Evolutionary conservation across 257 asterid genomes (phyloP).

Genomic region (Dorcoceras hygrometricum): DNA sequence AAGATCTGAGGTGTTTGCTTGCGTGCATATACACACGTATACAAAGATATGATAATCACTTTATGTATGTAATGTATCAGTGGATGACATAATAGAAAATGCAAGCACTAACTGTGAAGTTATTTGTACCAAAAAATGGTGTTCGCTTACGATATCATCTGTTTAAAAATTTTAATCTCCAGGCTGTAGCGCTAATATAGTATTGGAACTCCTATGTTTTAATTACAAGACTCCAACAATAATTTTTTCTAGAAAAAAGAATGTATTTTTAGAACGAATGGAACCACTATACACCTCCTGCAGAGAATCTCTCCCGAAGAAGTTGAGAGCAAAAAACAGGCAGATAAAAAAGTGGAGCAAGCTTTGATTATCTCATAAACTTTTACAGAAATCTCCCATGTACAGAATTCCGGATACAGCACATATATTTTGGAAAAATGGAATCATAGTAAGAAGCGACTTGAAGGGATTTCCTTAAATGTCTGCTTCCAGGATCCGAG

Average conservation of each 20-base stretch:
- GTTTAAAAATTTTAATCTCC: no score
- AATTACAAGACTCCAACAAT: background rate
- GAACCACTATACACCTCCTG: background rate
- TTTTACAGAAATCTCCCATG: background rate
- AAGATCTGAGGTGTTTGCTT: background rate
- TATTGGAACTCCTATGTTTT: no score
- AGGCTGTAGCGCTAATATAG: no score
- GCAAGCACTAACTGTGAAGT: no score
- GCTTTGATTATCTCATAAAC: no score
- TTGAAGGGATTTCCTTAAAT: background rate
- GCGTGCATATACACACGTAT: background rate
- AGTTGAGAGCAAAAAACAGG: background rate
- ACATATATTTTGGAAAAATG: background rate
- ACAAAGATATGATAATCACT: no score
- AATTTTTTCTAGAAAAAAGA: background rate
- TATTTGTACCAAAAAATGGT: no score
- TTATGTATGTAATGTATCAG: background rate
- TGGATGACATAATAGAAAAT: no score
- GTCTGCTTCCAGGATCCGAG: background rate
- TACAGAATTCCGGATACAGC: background rate
- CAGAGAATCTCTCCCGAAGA: background rate
- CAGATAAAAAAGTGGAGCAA: background rate
- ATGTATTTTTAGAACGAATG: background rate
- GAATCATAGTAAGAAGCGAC: background rate
- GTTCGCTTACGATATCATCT: no score